These are phyloP conservation scores for Rhodamnia rubescens DNA, from an alignment of 345 rosid genomes.

Conservation along the genomic window DNA sequence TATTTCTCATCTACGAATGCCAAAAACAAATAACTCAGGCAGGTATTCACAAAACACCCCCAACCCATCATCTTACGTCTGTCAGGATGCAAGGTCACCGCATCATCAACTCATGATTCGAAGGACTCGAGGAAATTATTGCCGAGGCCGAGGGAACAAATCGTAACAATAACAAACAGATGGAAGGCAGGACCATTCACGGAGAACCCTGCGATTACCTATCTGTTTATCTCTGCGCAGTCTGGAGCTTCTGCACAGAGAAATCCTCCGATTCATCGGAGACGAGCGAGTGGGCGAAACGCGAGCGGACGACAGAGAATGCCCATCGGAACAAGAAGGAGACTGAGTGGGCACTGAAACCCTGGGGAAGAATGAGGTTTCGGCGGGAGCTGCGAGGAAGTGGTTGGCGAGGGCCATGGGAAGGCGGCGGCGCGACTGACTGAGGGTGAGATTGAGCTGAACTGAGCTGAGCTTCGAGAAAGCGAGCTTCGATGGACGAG, in stretches of 20 bases:
- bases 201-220: background rate
- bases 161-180: background rate
- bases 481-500: background rate
- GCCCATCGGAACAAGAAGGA: background rate
- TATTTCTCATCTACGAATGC: too few species aligned
- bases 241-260: background rate
- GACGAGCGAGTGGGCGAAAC: background rate
- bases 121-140: background rate
- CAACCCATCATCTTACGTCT: background rate
- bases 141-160: background rate
- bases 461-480: background rate
- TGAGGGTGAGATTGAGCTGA: background rate
- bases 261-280: background rate
- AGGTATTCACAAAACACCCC: background rate
- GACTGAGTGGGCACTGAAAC: constrained; percentile 7
- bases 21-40: background rate
- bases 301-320: constrained; percentile 3
- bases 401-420: constrained; percentile 55
- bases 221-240: background rate
- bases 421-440: background rate
- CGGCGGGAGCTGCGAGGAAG: constrained; percentile 36
- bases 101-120: background rate
- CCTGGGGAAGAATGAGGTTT: constrained; percentile 14
- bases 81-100: background rate
- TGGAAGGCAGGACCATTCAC: background rate